Evolutionary conservation across 2,329 filamentous ascomycete genomes (phyloP).

Genomic region (Penicillium concentricum): DNA sequence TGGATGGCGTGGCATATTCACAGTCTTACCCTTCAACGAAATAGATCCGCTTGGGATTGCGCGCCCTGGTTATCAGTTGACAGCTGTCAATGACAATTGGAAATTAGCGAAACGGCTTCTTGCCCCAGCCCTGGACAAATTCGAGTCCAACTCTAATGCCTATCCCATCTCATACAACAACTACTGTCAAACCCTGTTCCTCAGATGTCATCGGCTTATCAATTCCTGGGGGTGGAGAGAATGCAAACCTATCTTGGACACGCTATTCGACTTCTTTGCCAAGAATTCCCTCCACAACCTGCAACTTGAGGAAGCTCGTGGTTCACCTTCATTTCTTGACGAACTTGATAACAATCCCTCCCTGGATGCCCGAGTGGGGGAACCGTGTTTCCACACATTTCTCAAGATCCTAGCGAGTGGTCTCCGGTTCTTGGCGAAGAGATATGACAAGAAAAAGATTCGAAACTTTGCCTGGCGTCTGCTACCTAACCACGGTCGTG

Average conservation of each 20-base stretch:
- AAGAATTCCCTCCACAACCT: conserved; percentile 53
- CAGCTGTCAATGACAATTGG: conserved; percentile 51
- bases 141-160: conserved; percentile 41
- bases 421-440: conserved; percentile 46
- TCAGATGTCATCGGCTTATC: conserved; percentile 55
- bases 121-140: conserved; percentile 48
- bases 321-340: conserved; percentile 56
- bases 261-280: conserved; percentile 61
- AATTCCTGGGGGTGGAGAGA: conserved; percentile 57
- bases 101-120: conserved; percentile 47
- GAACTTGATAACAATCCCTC: conserved; percentile 45
- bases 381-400: conserved; percentile 59
- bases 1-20: conserved; percentile 49
- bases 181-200: conserved; percentile 54
- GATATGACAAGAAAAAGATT: conserved; percentile 55
- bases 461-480: conserved; percentile 57
- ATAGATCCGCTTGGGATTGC: conserved; percentile 53
- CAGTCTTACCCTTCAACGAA: conserved; percentile 54
- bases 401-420: conserved; percentile 57
- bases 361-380: conserved; percentile 47
- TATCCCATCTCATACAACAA: conserved; percentile 52
- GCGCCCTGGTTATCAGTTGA: conserved; percentile 41
- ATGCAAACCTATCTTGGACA: conserved; percentile 55
- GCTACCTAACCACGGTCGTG: conserved; percentile 61
- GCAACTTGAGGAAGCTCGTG: conserved; percentile 50